phyloP scores from a whole-genome alignment of 306 rosid genomes.

The Prunus padus region DNA sequence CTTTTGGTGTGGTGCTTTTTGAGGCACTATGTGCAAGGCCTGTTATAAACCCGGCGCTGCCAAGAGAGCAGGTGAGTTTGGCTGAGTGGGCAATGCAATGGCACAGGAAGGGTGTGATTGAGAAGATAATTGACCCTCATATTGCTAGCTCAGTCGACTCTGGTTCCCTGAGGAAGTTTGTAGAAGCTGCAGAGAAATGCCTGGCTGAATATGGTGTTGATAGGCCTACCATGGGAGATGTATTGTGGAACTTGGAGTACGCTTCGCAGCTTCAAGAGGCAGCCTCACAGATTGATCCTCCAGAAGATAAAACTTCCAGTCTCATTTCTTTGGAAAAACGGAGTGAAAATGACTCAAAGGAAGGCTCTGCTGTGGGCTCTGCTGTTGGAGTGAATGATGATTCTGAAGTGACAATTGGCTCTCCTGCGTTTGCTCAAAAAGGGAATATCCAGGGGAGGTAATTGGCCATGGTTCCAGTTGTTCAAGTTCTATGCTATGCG shows the following conservation, averaged over 20 bases:
- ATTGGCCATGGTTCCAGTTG: background rate
- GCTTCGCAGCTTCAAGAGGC: constrained; percentile 63
- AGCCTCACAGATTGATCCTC: constrained; percentile 27
- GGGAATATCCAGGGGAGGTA: constrained; percentile 46
- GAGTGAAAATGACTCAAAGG: constrained; percentile 4
- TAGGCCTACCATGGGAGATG: constrained; percentile 84
- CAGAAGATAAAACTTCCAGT: constrained; percentile 25
- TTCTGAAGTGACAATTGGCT: constrained; percentile 22
- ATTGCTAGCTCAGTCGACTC: constrained; percentile 33
- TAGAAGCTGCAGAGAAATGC: constrained; percentile 63
- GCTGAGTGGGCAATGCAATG: constrained; percentile 73
- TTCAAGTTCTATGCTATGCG: background rate
- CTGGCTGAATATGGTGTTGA: constrained; percentile 58
- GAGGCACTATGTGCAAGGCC: constrained; percentile 70
- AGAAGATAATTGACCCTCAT: constrained; percentile 45
- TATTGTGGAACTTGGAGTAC: constrained; percentile 80
- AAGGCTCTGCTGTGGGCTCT: constrained; percentile 19
- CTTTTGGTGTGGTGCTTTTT: constrained; percentile 81
- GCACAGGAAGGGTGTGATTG: constrained; percentile 42
- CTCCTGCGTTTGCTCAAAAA: constrained; percentile 45
- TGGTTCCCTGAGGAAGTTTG: constrained; percentile 48
- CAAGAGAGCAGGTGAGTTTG: constrained; percentile 61
- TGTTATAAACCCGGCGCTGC: constrained; percentile 46
- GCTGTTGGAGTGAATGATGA: constrained; percentile 18
- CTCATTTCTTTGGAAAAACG: constrained; percentile 16